Percentiles rank a stretch among this genome's conserved stretches.
phyloP scores from a whole-genome alignment of 441 rosid species.

The Theobroma grandiflorum region DNA sequence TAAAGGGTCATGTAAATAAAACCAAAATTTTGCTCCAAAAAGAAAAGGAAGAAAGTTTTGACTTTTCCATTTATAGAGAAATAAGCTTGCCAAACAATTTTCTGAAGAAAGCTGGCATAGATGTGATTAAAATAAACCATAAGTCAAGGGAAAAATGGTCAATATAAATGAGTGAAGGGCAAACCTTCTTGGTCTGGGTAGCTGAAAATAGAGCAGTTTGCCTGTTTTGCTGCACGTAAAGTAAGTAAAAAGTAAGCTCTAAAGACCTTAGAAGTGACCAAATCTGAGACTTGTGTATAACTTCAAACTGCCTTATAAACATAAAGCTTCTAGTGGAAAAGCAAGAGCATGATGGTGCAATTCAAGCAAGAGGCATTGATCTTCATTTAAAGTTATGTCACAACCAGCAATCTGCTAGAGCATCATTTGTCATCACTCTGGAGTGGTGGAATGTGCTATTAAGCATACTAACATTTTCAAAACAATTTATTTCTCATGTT shows the following conservation, averaged over 20 bases:
- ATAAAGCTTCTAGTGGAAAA: background rate
- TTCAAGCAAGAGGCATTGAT: background rate
- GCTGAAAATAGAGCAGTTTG: conserved; percentile 99
- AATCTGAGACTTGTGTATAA: background rate
- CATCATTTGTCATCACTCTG: background rate
- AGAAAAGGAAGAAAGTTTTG: background rate
- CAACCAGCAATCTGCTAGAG: conserved; percentile 3
- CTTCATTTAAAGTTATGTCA: background rate
- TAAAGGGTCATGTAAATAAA: background rate
- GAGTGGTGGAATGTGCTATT: background rate
- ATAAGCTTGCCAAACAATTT: background rate
- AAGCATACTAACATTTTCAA: background rate
- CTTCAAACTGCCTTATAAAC: background rate
- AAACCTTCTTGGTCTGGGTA: conserved; percentile 92
- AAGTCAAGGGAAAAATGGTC: background rate
- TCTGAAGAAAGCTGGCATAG: background rate
- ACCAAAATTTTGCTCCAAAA: background rate
- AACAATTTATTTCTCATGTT: background rate
- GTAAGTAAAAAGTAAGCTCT: conserved; percentile 38
- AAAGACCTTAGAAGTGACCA: conserved; percentile 9
- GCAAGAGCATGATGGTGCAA: background rate
- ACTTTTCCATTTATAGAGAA: background rate
- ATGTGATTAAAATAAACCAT: background rate
- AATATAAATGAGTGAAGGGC: conserved; percentile 18
- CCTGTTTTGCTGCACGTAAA: conserved; percentile 78